Evolutionary conservation across 805 yeast genomes (phyloP).

Genomic region (Ogataea degrootiae): DNA sequence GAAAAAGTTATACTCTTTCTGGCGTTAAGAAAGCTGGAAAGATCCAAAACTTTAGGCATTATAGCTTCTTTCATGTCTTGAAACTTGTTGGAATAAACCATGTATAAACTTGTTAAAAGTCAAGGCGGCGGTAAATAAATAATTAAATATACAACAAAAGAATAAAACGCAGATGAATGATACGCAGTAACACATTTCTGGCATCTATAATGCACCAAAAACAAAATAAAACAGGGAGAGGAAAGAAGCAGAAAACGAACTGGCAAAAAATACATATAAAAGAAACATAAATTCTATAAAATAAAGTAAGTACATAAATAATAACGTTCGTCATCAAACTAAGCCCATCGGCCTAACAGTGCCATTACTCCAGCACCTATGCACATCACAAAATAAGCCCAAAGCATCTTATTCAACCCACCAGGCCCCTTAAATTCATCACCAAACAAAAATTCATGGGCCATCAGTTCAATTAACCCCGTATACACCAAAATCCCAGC

Average conservation of each 20-base stretch:
- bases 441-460: constrained; percentile 64
- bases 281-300: not conserved
- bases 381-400: constrained; percentile 51
- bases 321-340: not conserved
- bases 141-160: not conserved
- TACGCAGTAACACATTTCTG: too few species aligned
- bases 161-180: not conserved
- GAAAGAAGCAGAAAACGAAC: not conserved
- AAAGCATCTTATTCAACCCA: constrained; percentile 46
- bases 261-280: not conserved
- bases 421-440: constrained; percentile 59
- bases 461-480: constrained; percentile 74
- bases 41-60: too few species aligned
- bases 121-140: not conserved
- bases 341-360: constrained; percentile 70
- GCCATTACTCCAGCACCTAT: constrained; percentile 78
- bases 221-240: not conserved
- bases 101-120: too few species aligned
- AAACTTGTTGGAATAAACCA: too few species aligned
- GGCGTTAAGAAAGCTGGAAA: too few species aligned
- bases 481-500: constrained; percentile 77
- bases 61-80: too few species aligned
- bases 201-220: not conserved
- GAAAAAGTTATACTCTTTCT: too few species aligned
- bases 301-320: too few species aligned